phyloP scores from a whole-genome alignment of 345 rosid species.

The Litchi chinensis region DNA sequence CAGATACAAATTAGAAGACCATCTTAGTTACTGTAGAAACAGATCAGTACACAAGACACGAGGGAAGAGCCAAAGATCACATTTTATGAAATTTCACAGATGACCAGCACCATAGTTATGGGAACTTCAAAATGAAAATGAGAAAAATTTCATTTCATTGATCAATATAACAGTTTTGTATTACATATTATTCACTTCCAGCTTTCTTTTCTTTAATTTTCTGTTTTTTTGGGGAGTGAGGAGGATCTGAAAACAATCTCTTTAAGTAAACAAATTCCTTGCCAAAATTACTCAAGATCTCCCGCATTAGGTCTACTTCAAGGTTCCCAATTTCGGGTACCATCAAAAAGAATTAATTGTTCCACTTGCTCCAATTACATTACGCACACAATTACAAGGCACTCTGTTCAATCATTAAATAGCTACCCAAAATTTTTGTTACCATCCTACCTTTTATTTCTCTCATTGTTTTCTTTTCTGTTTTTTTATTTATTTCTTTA shows the following conservation, averaged over 20 bases:
- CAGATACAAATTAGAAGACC: constrained; percentile 22
- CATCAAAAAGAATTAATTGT: background rate
- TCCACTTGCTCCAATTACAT: background rate
- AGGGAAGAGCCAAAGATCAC: background rate
- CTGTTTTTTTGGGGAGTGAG: background rate
- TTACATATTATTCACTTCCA: background rate
- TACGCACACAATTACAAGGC: background rate
- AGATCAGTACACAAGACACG: background rate
- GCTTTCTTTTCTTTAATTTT: background rate
- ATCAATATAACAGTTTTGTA: background rate
- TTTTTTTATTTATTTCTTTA: too few relatives aligned
- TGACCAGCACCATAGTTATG: background rate
- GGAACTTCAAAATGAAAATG: background rate
- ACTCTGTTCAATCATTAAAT: too few relatives aligned
- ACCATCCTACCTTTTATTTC: too few relatives aligned
- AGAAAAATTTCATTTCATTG: background rate
- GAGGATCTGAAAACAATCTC: background rate
- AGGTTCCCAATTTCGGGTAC: background rate
- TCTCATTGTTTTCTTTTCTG: too few relatives aligned
- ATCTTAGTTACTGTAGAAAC: constrained; percentile 11
- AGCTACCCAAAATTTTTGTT: too few relatives aligned
- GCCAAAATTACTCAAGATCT: background rate
- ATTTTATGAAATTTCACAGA: background rate
- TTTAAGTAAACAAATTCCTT: background rate
- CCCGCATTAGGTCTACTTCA: background rate